Evolutionary conservation across 75 land plant species (phyloP).

Genomic region (Isoetes taiwanensis): DNA sequence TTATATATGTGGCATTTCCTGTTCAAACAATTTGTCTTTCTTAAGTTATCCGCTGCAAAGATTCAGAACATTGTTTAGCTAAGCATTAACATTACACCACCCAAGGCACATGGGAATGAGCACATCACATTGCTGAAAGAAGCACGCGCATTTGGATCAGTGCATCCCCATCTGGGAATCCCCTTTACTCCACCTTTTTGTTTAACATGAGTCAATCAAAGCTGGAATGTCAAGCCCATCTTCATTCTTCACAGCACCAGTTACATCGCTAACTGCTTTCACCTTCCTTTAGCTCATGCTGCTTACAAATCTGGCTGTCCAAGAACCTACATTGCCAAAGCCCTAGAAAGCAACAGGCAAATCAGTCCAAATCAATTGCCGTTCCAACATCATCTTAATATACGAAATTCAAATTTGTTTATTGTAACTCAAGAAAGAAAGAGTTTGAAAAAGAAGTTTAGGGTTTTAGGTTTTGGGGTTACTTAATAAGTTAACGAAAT

Average conservation of each 20-base stretch:
- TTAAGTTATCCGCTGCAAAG: background rate
- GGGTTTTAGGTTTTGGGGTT: no score
- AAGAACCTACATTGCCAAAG: conserved; percentile 90
- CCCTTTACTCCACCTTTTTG: conserved; percentile 45
- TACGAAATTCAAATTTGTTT: no score
- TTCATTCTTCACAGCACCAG: conserved; percentile 68
- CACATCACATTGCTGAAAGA: conserved; percentile 71
- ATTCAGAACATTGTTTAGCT: no score
- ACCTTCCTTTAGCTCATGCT: conserved; percentile 59
- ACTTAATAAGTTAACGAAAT: no score
- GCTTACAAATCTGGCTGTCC: conserved; percentile 72
- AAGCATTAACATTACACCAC: conserved; percentile 83
- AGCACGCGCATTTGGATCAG: conserved; percentile 41
- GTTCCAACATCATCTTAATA: no score
- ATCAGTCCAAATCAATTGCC: no score
- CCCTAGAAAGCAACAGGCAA: no score
- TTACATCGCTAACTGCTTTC: conserved; percentile 69
- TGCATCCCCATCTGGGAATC: conserved; percentile 35
- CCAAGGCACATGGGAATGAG: conserved; percentile 88
- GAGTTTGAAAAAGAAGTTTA: no score
- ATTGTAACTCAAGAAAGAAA: no score
- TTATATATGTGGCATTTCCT: conserved; percentile 28
- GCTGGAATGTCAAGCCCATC: conserved; percentile 58
- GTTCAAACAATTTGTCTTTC: background rate
- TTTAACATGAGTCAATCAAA: conserved; percentile 29